A percentile compares a stretch with the other conserved stretches of the same genome.
phyloP scores from a whole-genome alignment of 1,139 yeast species.

The Geotrichum histeridarum region DNA sequence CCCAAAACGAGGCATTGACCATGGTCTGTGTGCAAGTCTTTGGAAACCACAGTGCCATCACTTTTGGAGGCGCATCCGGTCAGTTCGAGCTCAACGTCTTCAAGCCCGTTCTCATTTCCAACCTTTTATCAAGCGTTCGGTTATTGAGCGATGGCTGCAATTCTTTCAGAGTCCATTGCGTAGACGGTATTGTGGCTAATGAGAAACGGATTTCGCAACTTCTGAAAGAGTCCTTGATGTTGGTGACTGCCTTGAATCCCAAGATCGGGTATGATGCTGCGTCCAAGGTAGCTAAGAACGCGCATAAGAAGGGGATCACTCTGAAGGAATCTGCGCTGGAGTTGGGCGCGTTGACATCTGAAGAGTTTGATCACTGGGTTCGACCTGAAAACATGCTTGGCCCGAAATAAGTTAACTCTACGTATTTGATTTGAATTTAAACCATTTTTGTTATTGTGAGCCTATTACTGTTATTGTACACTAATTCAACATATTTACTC shows the following conservation, averaged over 20 bases:
- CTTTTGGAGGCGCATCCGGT: conserved; percentile 97
- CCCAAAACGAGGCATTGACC: conserved; percentile 97
- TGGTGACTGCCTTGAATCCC: conserved; percentile 97
- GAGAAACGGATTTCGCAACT: conserved; percentile 77
- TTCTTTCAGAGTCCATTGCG: conserved; percentile 91
- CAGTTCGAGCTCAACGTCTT: conserved; percentile 97
- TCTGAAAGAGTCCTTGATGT: conserved; percentile 91
- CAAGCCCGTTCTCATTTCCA: conserved; percentile 92
- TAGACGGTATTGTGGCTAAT: conserved; percentile 90
- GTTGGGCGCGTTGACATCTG: conserved; percentile 71
- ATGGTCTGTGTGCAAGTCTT: conserved; percentile 97
- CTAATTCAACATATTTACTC: conserved; percentile 13
- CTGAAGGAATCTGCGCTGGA: conserved; percentile 91
- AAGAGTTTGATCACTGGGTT: conserved; percentile 94
- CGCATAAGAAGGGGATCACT: conserved; percentile 95
- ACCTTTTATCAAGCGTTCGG: conserved; percentile 81
- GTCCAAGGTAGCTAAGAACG: conserved; percentile 95
- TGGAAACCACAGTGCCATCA: conserved; percentile 92
- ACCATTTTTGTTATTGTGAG: too few relatives aligned
- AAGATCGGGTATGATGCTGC: conserved; percentile 97
- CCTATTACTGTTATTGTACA: not conserved
- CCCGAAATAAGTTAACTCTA: conserved; percentile 43
- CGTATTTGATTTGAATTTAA: not conserved
- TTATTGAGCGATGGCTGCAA: conserved; percentile 81
- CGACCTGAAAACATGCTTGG: conserved; percentile 98